Percentiles rank a stretch among this genome's conserved stretches.
Conservation (phyloP, 306 rosid species). For the Phaseolus lunatus region DNA sequence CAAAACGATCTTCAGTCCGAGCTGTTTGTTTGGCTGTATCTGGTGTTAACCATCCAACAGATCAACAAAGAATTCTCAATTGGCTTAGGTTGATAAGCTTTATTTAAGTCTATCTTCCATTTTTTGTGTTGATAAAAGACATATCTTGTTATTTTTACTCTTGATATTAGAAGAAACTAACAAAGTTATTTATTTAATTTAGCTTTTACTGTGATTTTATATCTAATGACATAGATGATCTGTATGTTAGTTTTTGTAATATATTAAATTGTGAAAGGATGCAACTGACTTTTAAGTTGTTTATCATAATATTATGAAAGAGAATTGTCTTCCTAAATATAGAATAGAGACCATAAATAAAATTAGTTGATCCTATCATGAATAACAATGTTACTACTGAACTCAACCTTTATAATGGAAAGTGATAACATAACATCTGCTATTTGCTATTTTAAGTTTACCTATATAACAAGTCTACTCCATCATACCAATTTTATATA, state of each 20-base stretch:
- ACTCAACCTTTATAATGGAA: constrained; percentile 3
- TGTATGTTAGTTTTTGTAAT: constrained; percentile 10
- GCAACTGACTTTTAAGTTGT: constrained; percentile 2
- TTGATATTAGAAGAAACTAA: constrained; percentile 8
- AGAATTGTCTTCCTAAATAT: constrained; percentile 1
- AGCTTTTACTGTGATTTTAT: constrained; percentile 11
- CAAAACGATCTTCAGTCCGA: constrained; percentile 81
- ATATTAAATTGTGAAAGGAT: neutral
- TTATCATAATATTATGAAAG: neutral
- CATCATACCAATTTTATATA: neutral
- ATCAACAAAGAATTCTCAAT: constrained; percentile 74
- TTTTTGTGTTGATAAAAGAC: neutral
- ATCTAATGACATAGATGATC: constrained; percentile 13
- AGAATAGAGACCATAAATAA: constrained; percentile 11
- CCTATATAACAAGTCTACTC: constrained; percentile 2
- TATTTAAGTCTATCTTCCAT: constrained; percentile 32
- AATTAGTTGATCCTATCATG: constrained; percentile 15
- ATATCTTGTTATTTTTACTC: constrained; percentile 27
- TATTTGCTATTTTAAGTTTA: constrained; percentile 2
- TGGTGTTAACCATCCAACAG: constrained; percentile 91
- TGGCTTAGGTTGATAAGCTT: constrained; percentile 76
- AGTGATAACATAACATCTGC: neutral
- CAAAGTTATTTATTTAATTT: neutral
- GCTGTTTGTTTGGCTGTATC: constrained; percentile 95
- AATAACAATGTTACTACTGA: neutral